Base-by-base conservation (phyloP, 768 basidiomycete species). In the Hypholoma sublateritium region DNA sequence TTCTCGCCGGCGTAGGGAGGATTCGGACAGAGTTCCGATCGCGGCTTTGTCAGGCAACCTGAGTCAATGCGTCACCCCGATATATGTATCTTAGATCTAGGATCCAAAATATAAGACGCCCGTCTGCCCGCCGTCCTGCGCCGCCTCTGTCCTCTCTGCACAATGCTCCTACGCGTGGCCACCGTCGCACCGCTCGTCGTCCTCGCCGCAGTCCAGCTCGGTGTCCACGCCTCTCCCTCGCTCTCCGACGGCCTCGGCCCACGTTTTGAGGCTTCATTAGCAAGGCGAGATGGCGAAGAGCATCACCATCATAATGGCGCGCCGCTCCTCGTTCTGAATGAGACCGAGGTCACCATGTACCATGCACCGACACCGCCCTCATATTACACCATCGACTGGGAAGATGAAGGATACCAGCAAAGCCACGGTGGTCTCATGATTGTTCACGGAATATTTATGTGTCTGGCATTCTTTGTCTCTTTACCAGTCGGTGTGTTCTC, bases 311-410 rank as follows among this genome's bases (percentile, higher is more conserved):
- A 74, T 42, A 74, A 80, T 55, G 79, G 66, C 1, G 77, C 77
- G 4, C 86, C 87, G 13, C 60, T 84, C 22, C 61, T 78, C n/a
- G 74, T 80, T 57, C 75, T 95, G 54, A 91, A 95, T 69, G 94
- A 95, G 67, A 88, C 89, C 0, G 84, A 88, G 53, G 73, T 94
- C 47, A 74, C 83, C 32, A 67, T 82, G 61, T 72, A 75, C 54
- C 92, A 95, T 68, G 68, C 75, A 0, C 85, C 86, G 0, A 89
- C 88, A 0, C 90, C 90, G 0, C 84, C 87, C 0, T 93, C 92
- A 2, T 96, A 93, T 70, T 93, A 85, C 70, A 86, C 89, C 13
- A 81, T 88, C 61, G 94, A 95, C 69, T 81, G 86, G 67, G 85
- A 89, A 35, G 77, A 80, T 48, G 69, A 67, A 6, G 80, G 65